Base-by-base conservation (phyloP, 1,284 basidiomycete genomes). In the Apiotrichum akiyoshidainum region DNA sequence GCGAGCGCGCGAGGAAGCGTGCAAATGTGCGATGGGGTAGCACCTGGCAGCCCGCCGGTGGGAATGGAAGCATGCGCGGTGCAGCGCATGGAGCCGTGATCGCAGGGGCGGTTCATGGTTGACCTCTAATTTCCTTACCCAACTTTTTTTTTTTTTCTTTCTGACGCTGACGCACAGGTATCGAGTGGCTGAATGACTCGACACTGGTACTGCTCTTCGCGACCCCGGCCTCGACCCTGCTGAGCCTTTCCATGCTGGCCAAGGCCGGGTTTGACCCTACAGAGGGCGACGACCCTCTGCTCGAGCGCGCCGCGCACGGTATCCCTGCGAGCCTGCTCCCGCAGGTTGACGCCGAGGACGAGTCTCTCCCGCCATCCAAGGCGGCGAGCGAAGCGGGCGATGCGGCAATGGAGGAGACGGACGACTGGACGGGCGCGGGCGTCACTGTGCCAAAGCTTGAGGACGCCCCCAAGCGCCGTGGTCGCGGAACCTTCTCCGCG, bases 171-270 rank as follows among this genome's bases (percentile, higher is more conserved):
- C 57, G 7, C 45, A 12, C 52, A 74, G 73, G 73, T 19, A 75
- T 76, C 54, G 74, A 76, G 65, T 76, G 74, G 74, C 65, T 76
- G 11, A 76, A 76, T 61, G 74, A 76, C 62, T 64, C 69, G 2
- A 72, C 72, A 0, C 66, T 76, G 8, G 57, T 70, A 14, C 65
- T 76, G 40, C 59, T 76, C 33, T 76, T 76, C 58, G 63, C 64
- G n/a, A 63, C 67, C 13, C 58, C 73, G 6, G 62, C 68, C 0
- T 65, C 68, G 1, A 62, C 74, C 13, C 59, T 76, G 1, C 63
- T 76, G 22, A 68, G 61, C 5, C 65, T 76, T 5, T 66, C 70
- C 3, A 57, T 75, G 22, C 64, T 76, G 5, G 61, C 68, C 35
- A 75, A 76, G 64, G 73, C 71, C 12, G 73, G 73, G 26, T 76